Percentiles rank a stretch among this genome's conserved stretches.
Evolutionary conservation across 225 moss, liverwort and hornwort genomes (phyloP).

Genomic region (Bryoerythrophyllum caledonicum): DNA sequence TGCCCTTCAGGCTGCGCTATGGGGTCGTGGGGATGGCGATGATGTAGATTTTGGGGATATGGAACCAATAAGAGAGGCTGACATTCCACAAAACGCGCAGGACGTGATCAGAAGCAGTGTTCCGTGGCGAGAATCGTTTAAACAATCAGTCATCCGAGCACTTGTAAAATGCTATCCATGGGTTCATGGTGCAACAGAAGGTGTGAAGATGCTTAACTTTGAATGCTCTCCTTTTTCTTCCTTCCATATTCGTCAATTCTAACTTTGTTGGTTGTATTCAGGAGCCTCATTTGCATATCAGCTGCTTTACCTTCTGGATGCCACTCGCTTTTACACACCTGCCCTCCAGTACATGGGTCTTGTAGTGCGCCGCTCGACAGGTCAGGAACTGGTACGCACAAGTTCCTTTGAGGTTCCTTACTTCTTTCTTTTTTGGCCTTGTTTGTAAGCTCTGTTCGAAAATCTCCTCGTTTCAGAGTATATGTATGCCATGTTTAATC

Average conservation of each 20-base stretch:
- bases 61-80: slow-evolving; percentile 47
- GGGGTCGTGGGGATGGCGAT: slow-evolving; percentile 81
- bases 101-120: slow-evolving; percentile 30
- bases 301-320: slow-evolving; percentile 84
- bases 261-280: slow-evolving; percentile 26
- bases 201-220: slow-evolving; percentile 33
- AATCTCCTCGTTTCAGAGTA: not conserved
- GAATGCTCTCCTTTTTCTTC: not conserved
- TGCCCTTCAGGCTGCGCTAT: slow-evolving; percentile 86
- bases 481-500: not conserved
- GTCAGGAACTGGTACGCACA: slow-evolving; percentile 93
- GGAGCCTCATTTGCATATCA: slow-evolving; percentile 91
- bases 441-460: not conserved
- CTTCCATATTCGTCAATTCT: not conserved
- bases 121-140: slow-evolving; percentile 38
- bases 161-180: slow-evolving; percentile 77
- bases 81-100: slow-evolving; percentile 24
- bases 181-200: slow-evolving; percentile 88
- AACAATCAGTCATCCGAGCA: slow-evolving; percentile 39
- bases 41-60: slow-evolving; percentile 50
- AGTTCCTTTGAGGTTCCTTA: slow-evolving; percentile 13
- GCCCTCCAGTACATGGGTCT: slow-evolving; percentile 79
- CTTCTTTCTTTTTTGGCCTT: not conserved
- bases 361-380: slow-evolving; percentile 90
- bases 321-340: slow-evolving; percentile 78